phyloP scores from a whole-genome alignment of 257 asterid genomes.

The Cordia subcordata region DNA sequence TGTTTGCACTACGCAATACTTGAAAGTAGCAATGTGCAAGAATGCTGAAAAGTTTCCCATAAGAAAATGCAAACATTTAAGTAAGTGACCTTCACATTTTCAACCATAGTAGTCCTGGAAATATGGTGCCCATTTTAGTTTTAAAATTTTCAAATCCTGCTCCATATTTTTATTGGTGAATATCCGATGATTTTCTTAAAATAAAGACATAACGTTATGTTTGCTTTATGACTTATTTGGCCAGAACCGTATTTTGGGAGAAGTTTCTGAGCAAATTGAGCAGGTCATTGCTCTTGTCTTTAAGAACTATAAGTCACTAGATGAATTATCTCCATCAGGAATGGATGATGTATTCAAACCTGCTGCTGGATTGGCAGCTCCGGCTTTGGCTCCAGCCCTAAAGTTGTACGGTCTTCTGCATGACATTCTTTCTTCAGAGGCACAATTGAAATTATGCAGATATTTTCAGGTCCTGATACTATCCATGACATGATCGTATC shows the following conservation, averaged over 20 bases:
- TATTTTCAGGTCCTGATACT: conserved; percentile 68
- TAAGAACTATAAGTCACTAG: conserved; percentile 86
- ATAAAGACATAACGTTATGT: background rate
- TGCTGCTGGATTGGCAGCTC: conserved; percentile 68
- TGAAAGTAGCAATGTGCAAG: too few species aligned
- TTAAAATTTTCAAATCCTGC: too few species aligned
- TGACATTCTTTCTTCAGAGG: conserved; percentile 78
- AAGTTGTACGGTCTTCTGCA: conserved; percentile 73
- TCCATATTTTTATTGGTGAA: background rate
- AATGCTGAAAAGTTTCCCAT: too few species aligned
- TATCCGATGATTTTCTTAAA: background rate
- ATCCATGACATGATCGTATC: background rate
- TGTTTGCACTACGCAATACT: too few species aligned
- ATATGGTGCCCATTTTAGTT: too few species aligned
- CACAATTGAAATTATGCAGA: conserved; percentile 72
- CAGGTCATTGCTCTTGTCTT: conserved; percentile 63
- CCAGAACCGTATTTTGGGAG: conserved; percentile 87
- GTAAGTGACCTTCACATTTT: too few species aligned
- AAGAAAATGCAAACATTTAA: too few species aligned
- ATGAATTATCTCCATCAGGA: conserved; percentile 71
- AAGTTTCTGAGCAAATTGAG: conserved; percentile 77
- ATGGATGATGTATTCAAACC: conserved; percentile 59
- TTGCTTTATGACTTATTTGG: conserved; percentile 7
- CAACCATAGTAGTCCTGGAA: too few species aligned
- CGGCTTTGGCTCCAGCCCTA: conserved; percentile 81